These are phyloP conservation scores for Mimosa pudica DNA, from an alignment of 306 rosid species.

Conservation along the genomic window DNA sequence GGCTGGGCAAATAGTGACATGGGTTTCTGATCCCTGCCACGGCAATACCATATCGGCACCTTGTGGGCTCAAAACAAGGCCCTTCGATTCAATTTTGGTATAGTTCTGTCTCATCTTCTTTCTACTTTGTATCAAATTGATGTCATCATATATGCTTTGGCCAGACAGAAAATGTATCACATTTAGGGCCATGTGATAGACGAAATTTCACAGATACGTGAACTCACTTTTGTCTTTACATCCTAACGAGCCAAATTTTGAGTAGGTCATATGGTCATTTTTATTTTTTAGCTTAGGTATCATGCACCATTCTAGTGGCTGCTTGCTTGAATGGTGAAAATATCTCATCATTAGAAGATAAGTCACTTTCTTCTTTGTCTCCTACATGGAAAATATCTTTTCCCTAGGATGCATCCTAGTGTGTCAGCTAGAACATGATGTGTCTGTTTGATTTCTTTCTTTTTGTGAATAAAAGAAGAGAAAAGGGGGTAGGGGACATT, in stretches of 20 bases:
- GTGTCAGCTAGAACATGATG: background rate
- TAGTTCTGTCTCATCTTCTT: conserved; percentile 11
- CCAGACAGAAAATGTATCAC: background rate
- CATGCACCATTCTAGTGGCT: background rate
- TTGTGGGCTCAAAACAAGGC: conserved; percentile 79
- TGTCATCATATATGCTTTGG: background rate
- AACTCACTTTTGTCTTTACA: background rate
- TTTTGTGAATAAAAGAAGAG: too few relatives aligned
- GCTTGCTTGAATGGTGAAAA: background rate
- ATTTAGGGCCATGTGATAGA: background rate
- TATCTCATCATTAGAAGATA: background rate
- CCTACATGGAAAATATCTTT: background rate
- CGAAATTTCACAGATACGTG: background rate
- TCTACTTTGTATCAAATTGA: conserved; percentile 10
- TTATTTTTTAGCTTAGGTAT: background rate
- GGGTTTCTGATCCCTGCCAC: conserved; percentile 84
- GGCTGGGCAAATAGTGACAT: conserved; percentile 77
- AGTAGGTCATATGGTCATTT: background rate
- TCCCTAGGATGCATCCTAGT: background rate
- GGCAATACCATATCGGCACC: conserved; percentile 81
- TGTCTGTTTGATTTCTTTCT: background rate
- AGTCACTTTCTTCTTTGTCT: background rate
- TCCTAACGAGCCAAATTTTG: background rate
- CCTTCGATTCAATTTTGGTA: conserved; percentile 78
- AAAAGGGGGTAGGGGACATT: too few relatives aligned